Evolutionary conservation across 2,329 filamentous ascomycete genomes (phyloP).

Genomic region (Ceratocystis papillata): DNA sequence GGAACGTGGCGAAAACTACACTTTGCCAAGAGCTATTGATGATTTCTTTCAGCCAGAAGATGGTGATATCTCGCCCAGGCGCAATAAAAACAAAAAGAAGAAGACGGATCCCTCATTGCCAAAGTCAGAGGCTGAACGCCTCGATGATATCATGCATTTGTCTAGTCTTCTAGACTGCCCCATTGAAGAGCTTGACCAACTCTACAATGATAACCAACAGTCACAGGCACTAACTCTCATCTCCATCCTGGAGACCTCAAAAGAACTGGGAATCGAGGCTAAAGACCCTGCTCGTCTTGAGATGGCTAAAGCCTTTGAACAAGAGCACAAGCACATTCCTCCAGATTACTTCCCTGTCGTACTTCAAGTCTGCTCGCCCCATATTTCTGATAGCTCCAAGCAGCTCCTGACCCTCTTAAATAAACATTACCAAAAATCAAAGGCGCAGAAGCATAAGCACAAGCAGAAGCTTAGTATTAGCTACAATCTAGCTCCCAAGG

Average conservation of each 20-base stretch:
- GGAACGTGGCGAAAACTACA: conserved; percentile 33
- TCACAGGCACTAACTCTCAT: conserved; percentile 36
- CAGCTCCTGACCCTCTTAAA: conserved; percentile 37
- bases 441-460: conserved; percentile 29
- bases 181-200: conserved; percentile 34
- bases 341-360: conserved; percentile 36
- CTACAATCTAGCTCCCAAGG: conserved; percentile 34
- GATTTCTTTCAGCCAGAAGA: conserved; percentile 57
- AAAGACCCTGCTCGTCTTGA: conserved; percentile 30
- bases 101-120: conserved; percentile 27
- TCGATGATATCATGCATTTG: conserved; percentile 36
- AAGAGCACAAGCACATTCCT: conserved; percentile 37
- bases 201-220: conserved; percentile 34
- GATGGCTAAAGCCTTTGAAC: conserved; percentile 31
- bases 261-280: conserved; percentile 32
- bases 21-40: conserved; percentile 62
- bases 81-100: conserved; percentile 35
- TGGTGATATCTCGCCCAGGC: conserved; percentile 27
- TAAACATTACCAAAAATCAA: conserved; percentile 35
- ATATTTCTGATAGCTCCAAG: conserved; percentile 31
- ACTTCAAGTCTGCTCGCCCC: conserved; percentile 33
- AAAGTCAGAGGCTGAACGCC: conserved; percentile 4
- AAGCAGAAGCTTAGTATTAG: conserved; percentile 30
- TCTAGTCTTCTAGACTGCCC: conserved; percentile 37
- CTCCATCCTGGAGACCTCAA: conserved; percentile 37